Evolutionary conservation across 805 yeast genomes (phyloP).

Genomic region (Wickerhamiella kurtzmanii): DNA sequence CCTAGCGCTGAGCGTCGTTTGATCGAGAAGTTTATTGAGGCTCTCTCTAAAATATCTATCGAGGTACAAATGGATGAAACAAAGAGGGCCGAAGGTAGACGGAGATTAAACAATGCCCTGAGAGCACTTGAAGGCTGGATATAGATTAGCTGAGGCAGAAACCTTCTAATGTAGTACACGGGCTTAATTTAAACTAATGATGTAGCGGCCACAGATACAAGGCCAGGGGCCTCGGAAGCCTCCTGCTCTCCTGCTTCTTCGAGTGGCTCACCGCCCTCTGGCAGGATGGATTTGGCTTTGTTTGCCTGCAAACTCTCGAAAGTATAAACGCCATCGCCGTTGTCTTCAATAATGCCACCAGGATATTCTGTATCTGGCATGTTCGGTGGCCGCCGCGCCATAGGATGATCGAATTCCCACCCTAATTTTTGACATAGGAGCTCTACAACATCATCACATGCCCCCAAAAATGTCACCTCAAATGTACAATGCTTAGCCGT

Average conservation of each 20-base stretch:
- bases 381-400: constrained; percentile 26
- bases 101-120: constrained; percentile 67
- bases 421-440: constrained; percentile 43
- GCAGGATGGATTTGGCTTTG: constrained; percentile 1
- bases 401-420: constrained; percentile 50
- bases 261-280: constrained; percentile 2
- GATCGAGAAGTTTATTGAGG: constrained; percentile 74
- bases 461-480: constrained; percentile 64
- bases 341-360: constrained; percentile 18
- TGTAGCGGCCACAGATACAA: background rate
- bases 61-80: constrained; percentile 81
- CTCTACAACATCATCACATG: constrained; percentile 70
- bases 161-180: background rate
- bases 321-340: constrained; percentile 18
- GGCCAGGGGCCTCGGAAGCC: constrained; percentile 3
- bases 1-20: constrained; percentile 66
- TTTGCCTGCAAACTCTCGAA: constrained; percentile 10
- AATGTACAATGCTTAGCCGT: constrained; percentile 64
- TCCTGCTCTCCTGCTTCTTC: constrained; percentile 5
- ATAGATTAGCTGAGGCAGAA: constrained; percentile 9
- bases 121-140: constrained; percentile 75
- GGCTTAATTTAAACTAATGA: background rate
- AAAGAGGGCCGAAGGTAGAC: constrained; percentile 66
- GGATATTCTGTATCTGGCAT: constrained; percentile 14
- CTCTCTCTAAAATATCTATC: constrained; percentile 71